Conservation (phyloP, 2,329 filamentous ascomycete genomes). For the Metarhizium humberi region DNA sequence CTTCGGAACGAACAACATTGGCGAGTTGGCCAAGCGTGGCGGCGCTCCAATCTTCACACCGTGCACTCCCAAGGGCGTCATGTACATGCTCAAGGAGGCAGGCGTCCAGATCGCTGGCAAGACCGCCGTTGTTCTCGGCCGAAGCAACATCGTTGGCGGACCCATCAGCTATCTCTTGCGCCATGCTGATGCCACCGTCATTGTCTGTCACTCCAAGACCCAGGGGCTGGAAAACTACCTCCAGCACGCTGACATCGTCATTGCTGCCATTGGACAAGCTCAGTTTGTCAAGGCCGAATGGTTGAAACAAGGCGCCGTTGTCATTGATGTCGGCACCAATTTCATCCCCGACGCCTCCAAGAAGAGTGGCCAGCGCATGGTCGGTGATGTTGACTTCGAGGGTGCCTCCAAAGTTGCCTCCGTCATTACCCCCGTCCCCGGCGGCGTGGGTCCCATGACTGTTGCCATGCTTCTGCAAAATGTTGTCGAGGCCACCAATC, state of each 20-base stretch:
- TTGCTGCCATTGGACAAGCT: constrained; percentile 84
- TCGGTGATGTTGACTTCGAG: constrained; percentile 91
- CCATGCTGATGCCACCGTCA: constrained; percentile 94
- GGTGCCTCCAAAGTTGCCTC: constrained; percentile 79
- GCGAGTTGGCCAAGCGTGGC: constrained; percentile 91
- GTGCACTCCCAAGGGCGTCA: constrained; percentile 95
- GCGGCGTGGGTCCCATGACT: constrained; percentile 97
- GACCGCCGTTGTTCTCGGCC: constrained; percentile 85
- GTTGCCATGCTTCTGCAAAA: constrained; percentile 97
- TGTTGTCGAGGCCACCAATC: constrained; percentile 75
- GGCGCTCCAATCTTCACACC: constrained; percentile 83
- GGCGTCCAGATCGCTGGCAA: constrained; percentile 81
- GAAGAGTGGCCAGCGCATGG: constrained; percentile 85
- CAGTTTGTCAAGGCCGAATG: constrained; percentile 89
- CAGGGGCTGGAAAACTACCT: constrained; percentile 62
- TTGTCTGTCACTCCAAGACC: constrained; percentile 89
- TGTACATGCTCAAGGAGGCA: constrained; percentile 78
- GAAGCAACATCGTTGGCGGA: constrained; percentile 95
- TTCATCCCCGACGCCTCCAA: constrained; percentile 81
- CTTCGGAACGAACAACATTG: constrained; percentile 89
- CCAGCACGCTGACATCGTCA: constrained; percentile 77
- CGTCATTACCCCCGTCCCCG: constrained; percentile 89
- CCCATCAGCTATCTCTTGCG: constrained; percentile 93
- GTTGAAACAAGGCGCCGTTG: constrained; percentile 88
- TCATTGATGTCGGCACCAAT: constrained; percentile 97